Evolutionary conservation across 2,329 filamentous ascomycete species (phyloP).

Genomic region (Gnomoniopsis smithogilvyi): DNA sequence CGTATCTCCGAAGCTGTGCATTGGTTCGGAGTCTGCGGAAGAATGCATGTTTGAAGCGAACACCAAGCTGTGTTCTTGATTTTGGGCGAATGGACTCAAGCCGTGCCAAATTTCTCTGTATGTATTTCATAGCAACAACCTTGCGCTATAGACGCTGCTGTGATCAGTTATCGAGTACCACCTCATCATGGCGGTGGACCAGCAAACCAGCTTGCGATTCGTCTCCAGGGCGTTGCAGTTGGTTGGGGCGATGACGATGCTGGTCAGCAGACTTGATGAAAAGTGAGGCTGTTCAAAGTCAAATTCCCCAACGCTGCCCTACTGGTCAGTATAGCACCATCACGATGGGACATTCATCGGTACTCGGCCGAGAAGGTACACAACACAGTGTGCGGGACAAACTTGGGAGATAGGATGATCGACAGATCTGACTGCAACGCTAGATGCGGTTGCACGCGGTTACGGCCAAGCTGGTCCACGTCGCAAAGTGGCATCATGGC

Average conservation of each 20-base stretch:
- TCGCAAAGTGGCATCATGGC: background rate
- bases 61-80: too few relatives aligned
- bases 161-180: background rate
- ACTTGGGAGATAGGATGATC: background rate
- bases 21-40: background rate
- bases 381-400: background rate
- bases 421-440: constrained; percentile 7
- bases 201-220: background rate
- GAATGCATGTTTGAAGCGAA: background rate
- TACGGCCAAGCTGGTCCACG: background rate
- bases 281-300: constrained; percentile 13
- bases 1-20: background rate
- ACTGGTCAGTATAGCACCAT: background rate
- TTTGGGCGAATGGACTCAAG: constrained; percentile 1
- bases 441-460: background rate
- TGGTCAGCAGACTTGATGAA: constrained; percentile 12
- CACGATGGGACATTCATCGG: background rate
- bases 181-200: background rate
- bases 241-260: constrained; percentile 6
- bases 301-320: background rate
- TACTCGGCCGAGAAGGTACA: background rate
- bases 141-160: background rate
- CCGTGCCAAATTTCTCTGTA: background rate
- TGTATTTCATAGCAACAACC: background rate
- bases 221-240: background rate